phyloP scores from a whole-genome alignment of 164 flowering plant species.

The Stephania cephalantha region DNA sequence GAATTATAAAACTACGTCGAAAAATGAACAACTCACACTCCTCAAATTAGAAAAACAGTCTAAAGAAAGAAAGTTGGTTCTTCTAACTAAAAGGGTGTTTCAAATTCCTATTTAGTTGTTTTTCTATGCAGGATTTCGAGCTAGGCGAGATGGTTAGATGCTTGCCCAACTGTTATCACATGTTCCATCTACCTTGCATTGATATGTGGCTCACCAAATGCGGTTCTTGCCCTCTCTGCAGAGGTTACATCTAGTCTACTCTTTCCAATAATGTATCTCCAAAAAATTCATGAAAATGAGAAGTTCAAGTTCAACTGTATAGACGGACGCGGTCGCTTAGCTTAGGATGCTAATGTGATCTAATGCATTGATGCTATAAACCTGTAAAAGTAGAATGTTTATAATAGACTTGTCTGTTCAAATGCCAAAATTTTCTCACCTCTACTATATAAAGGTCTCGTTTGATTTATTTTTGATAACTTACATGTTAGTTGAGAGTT shows the following conservation, averaged over 20 bases:
- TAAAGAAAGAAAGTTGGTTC: too few relatives aligned
- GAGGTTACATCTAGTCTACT: constrained; percentile 49
- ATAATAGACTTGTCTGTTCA: too few relatives aligned
- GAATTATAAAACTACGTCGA: too few relatives aligned
- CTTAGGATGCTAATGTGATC: not conserved
- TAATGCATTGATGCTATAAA: not conserved
- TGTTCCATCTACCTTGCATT: constrained; percentile 84
- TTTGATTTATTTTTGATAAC: too few relatives aligned
- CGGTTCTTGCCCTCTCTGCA: constrained; percentile 73
- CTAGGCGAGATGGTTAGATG: constrained; percentile 70
- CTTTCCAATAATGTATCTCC: constrained; percentile 16
- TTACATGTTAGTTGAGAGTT: too few relatives aligned
- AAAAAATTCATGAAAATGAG: not conserved
- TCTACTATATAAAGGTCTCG: too few relatives aligned
- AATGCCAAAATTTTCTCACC: too few relatives aligned
- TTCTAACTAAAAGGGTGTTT: not conserved
- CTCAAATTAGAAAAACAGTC: too few relatives aligned
- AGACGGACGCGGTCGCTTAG: not conserved
- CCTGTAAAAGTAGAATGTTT: not conserved
- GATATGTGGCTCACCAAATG: constrained; percentile 71
- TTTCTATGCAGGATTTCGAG: constrained; percentile 55
- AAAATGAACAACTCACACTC: too few relatives aligned
- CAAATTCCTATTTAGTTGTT: not conserved
- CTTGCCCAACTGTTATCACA: constrained; percentile 79
- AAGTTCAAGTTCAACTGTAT: not conserved